These are phyloP conservation scores for Mycothermus thermophilus DNA, from an alignment of 495 filamentous ascomycete genomes.

Conservation along the genomic window DNA sequence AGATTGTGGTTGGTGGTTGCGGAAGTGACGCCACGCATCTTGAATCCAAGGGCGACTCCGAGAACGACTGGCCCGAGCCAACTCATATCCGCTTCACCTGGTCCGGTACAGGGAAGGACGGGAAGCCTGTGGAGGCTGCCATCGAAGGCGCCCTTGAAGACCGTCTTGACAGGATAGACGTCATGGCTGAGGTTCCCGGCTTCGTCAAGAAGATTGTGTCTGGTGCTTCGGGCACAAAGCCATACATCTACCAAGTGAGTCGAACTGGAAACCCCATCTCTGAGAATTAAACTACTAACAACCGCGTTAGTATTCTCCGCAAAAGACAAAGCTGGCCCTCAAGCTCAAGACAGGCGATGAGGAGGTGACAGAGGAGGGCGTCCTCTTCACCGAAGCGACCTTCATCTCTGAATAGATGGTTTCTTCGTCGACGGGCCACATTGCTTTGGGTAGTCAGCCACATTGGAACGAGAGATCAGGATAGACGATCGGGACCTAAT, in stretches of 20 bases:
- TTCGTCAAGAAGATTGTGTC: constrained; percentile 91
- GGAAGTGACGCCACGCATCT: constrained; percentile 51
- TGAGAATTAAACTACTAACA: constrained; percentile 9
- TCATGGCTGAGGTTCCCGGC: constrained; percentile 90
- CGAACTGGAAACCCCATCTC: no score
- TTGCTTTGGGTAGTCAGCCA: constrained; percentile 7
- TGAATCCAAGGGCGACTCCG: constrained; percentile 49
- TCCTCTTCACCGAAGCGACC: constrained; percentile 70
- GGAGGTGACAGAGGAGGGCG: constrained; percentile 62
- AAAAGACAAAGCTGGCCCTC: constrained; percentile 42
- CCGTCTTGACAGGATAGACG: constrained; percentile 72
- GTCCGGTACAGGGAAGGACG: constrained; percentile 65
- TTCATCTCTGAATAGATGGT: constrained; percentile 55
- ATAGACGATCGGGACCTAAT: constrained; percentile 7
- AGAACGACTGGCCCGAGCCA: constrained; percentile 84
- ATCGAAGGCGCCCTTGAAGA: constrained; percentile 57
- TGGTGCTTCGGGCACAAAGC: constrained; percentile 74
- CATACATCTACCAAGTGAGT: constrained; percentile 90
- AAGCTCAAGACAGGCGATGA: constrained; percentile 73
- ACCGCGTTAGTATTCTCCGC: constrained; percentile 45
- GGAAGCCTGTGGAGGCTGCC: constrained; percentile 51
- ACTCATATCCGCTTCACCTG: constrained; percentile 60
- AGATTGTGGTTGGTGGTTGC: constrained; percentile 61
- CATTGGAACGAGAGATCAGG: constrained; percentile 4
- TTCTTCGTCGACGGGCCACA: neutral